Evolutionary conservation across 148 eudicot species (phyloP).

Genomic region (Talinum fruticosum): DNA sequence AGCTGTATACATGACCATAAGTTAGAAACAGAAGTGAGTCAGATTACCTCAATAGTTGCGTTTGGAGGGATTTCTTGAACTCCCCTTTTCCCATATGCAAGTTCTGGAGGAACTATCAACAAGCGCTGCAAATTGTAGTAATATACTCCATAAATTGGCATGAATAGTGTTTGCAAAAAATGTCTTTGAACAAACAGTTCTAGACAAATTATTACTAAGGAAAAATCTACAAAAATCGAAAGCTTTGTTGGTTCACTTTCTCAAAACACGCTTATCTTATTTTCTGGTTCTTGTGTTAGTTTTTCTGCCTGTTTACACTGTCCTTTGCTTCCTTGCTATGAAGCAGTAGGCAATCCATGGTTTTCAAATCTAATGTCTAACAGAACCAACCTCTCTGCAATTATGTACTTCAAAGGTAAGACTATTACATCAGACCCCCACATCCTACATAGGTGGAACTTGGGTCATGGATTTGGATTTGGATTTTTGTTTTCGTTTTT

Average conservation of each 20-base stretch:
- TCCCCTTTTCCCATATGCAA: slow-evolving; percentile 96
- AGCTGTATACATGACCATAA: background rate
- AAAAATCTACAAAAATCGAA: background rate
- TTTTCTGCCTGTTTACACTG: no score
- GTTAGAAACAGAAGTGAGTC: background rate
- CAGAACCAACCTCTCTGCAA: no score
- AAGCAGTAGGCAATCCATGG: no score
- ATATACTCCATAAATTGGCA: background rate
- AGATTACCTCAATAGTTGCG: slow-evolving; percentile 83
- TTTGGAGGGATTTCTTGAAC: slow-evolving; percentile 98
- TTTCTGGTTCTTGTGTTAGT: no score
- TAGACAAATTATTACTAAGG: background rate
- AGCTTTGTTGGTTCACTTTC: background rate
- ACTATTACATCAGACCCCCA: no score
- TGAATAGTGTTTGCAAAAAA: background rate
- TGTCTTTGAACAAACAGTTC: background rate
- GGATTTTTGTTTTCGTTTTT: no score
- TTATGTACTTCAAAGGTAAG: no score
- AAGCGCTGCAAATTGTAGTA: slow-evolving; percentile 48
- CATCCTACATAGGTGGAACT: no score
- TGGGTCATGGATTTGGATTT: no score
- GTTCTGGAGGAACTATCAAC: slow-evolving; percentile 85
- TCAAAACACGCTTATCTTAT: no score
- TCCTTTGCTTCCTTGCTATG: no score
- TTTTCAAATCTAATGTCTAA: no score